A percentile compares a stretch with the other conserved stretches of the same genome.
phyloP scores from a whole-genome alignment of 108 stramenopile species.

The Craspedostauros australis region DNA sequence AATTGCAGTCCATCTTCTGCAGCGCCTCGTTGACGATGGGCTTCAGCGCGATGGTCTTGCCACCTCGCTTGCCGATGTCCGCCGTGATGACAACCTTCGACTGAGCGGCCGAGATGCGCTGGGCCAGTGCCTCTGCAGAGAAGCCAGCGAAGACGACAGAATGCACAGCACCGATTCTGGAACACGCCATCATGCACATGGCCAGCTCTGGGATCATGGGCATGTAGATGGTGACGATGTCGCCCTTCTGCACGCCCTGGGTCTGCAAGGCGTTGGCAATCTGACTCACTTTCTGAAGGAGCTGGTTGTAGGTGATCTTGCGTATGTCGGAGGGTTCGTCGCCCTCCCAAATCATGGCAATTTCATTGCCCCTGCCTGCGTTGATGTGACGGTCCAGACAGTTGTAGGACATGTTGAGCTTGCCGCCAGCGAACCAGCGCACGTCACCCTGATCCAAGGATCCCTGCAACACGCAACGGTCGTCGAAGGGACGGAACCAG shows the following conservation, averaged over 20 bases:
- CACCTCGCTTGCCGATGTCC: constrained; percentile 80
- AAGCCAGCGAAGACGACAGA: constrained; percentile 99
- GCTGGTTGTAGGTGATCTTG: constrained; percentile 68
- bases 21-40: constrained; percentile 85
- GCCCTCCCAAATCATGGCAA: constrained; percentile 71
- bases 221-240: constrained; percentile 97
- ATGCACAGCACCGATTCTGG: constrained; percentile 94
- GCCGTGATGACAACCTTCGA: constrained; percentile 85
- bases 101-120: constrained; percentile 80
- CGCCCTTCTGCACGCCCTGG: constrained; percentile 79
- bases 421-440: constrained; percentile 77
- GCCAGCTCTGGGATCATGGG: constrained; percentile 96
- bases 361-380: constrained; percentile 49
- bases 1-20: constrained; percentile 43
- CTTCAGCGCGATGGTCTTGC: constrained; percentile 78
- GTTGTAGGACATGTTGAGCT: constrained; percentile 83
- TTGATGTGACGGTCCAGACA: constrained; percentile 74
- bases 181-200: constrained; percentile 97
- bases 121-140: constrained; percentile 85
- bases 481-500: constrained; percentile 60
- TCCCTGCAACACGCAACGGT: constrained; percentile 43
- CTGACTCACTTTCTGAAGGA: constrained; percentile 66
- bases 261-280: constrained; percentile 90
- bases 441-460: constrained; percentile 53
- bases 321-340: constrained; percentile 78